These are phyloP conservation scores for Carallia pectinifolia DNA, from an alignment of 345 rosid species.

Conservation along the genomic window DNA sequence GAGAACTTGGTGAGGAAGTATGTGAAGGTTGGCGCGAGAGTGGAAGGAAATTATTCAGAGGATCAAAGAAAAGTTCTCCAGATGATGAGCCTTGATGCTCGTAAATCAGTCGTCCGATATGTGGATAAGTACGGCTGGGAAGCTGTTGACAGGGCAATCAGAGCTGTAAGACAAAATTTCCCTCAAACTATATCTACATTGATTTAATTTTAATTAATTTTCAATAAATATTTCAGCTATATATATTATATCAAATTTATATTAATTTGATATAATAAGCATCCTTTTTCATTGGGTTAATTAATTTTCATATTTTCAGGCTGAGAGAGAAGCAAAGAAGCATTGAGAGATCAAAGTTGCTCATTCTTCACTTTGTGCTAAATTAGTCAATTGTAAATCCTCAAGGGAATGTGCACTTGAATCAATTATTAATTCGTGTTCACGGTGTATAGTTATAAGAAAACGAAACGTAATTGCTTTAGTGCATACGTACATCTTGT, in stretches of 20 bases:
- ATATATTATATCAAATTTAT: too few relatives aligned
- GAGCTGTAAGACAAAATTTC: constrained; percentile 57
- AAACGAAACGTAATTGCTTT: too few relatives aligned
- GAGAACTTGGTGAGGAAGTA: constrained; percentile 59
- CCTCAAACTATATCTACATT: too few relatives aligned
- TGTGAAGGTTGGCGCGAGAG: constrained; percentile 50
- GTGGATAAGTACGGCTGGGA: constrained; percentile 73
- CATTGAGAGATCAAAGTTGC: too few relatives aligned
- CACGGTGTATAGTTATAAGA: too few relatives aligned
- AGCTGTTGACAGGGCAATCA: constrained; percentile 71
- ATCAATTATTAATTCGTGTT: too few relatives aligned
- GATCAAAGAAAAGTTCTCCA: constrained; percentile 71
- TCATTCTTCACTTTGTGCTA: too few relatives aligned
- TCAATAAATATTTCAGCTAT: too few relatives aligned
- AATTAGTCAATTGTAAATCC: too few relatives aligned
- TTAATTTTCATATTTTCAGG: constrained; percentile 38
- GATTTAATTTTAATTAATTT: too few relatives aligned
- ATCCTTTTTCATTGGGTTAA: background rate
- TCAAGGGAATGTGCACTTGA: too few relatives aligned
- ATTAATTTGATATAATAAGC: background rate
- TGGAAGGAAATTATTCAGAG: constrained; percentile 43
- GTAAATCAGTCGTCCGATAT: constrained; percentile 66
- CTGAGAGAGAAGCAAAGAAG: constrained; percentile 80
- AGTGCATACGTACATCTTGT: too few relatives aligned
- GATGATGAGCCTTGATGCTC: constrained; percentile 87